A percentile compares a stretch with the other conserved stretches of the same genome.
These are phyloP conservation scores for Trichosporon faecale DNA, from an alignment of 1,284 basidiomycete genomes.

Conservation along the genomic window DNA sequence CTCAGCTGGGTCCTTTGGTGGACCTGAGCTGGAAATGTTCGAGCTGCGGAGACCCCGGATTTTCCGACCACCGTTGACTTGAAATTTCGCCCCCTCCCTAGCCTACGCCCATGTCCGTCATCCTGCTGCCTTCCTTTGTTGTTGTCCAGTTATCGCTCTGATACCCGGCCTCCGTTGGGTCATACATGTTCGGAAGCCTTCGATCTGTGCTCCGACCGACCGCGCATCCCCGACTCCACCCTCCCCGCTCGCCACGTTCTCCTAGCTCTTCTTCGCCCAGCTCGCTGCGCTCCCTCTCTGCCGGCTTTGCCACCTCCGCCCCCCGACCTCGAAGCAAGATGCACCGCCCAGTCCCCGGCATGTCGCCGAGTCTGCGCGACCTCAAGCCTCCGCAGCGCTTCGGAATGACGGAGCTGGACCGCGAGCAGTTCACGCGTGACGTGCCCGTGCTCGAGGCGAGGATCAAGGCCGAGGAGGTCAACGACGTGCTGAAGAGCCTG, in stretches of 20 bases:
- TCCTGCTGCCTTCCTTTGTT: not conserved
- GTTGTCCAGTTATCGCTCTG: not conserved
- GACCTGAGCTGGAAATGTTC: not conserved
- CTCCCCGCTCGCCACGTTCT: too few species aligned
- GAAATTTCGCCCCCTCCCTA: conserved; percentile 8
- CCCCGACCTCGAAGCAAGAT: not conserved
- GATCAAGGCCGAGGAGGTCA: conserved; percentile 61
- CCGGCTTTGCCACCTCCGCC: not conserved
- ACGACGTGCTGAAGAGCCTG: conserved; percentile 61
- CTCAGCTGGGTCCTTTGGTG: not conserved
- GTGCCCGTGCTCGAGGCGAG: conserved; percentile 66
- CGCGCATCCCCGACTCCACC: too few species aligned
- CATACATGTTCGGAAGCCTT: not conserved
- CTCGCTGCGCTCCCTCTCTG: too few species aligned
- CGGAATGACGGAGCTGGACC: conserved; percentile 58
- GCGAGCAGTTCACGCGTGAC: conserved; percentile 61
- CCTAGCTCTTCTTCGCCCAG: not conserved
- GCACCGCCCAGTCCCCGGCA: not conserved
- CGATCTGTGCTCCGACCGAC: not conserved
- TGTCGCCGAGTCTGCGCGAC: conserved; percentile 14
- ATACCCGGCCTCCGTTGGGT: not conserved
- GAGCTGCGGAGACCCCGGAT: not conserved
- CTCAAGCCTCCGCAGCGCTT: conserved; percentile 42
- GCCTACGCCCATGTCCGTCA: not conserved
- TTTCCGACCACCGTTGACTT: not conserved